These are phyloP conservation scores for Trichoderma sp. DNA, from an alignment of 2,329 filamentous ascomycete genomes.

Conservation along the genomic window DNA sequence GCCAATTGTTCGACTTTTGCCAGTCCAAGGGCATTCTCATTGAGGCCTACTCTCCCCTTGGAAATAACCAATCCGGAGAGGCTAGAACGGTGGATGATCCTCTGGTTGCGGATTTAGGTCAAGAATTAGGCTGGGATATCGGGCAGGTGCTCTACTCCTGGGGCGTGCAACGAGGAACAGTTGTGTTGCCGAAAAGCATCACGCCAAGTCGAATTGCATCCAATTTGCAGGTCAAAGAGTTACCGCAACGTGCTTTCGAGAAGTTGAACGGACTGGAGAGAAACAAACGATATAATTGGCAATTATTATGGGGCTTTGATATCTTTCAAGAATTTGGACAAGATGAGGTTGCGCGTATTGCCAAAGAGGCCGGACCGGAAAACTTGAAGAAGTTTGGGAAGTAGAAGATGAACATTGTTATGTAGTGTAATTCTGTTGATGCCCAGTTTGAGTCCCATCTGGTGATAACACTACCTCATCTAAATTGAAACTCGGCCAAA, in stretches of 20 bases:
- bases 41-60: conserved; percentile 67
- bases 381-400: not conserved
- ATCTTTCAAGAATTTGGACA: not conserved
- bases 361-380: not conserved
- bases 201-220: conserved; percentile 68
- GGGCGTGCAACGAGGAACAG: conserved; percentile 77
- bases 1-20: conserved; percentile 72
- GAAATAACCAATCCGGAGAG: conserved; percentile 60
- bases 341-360: not conserved
- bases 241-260: not conserved
- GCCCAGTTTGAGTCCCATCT: not conserved
- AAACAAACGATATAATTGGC: not conserved
- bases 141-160: conserved; percentile 71
- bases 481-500: not conserved
- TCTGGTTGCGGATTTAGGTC: conserved; percentile 27
- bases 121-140: conserved; percentile 49
- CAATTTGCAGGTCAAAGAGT: conserved; percentile 52
- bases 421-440: not conserved
- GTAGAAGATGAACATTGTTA: not conserved
- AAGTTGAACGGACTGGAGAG: not conserved
- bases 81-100: not conserved
- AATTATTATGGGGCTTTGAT: not conserved
- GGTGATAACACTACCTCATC: not conserved
- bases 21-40: conserved; percentile 69
- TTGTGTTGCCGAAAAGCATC: conserved; percentile 82